Percentiles rank a stretch among this genome's conserved stretches.
Conservation (phyloP, 148 eudicot species). For the Amaranthus cruentus region DNA sequence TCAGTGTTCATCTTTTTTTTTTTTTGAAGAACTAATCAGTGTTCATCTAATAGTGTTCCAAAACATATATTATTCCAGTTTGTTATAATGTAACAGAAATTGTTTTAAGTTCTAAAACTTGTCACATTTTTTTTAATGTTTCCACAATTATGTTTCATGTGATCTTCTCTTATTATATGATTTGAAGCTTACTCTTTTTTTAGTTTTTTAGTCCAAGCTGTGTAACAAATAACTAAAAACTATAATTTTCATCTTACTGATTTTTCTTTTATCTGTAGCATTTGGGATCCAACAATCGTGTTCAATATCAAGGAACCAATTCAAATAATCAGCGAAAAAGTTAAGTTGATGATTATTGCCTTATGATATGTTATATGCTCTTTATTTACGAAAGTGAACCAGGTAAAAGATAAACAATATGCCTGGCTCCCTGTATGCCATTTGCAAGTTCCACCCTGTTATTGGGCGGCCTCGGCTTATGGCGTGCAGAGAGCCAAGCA, state of each 20-base stretch:
- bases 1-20: no score
- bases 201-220: neutral
- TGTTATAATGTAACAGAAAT: neutral
- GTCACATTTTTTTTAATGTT: neutral
- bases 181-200: neutral
- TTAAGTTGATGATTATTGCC: no score
- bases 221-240: neutral
- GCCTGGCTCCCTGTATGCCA: conserved; percentile 38
- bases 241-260: no score
- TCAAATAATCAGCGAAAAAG: no score
- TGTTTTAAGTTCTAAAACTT: neutral
- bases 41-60: no score
- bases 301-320: neutral
- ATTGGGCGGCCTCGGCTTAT: conserved; percentile 13
- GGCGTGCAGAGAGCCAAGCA: conserved; percentile 36
- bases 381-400: no score
- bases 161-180: neutral
- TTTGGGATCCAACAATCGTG: neutral
- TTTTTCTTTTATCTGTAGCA: neutral
- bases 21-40: no score
- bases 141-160: conserved; percentile 1
- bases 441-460: conserved; percentile 14
- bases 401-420: neutral
- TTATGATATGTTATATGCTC: neutral
- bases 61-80: neutral